These are phyloP conservation scores for Arabidopsis lyrata DNA, from an alignment of 441 rosid genomes.

Conservation along the genomic window DNA sequence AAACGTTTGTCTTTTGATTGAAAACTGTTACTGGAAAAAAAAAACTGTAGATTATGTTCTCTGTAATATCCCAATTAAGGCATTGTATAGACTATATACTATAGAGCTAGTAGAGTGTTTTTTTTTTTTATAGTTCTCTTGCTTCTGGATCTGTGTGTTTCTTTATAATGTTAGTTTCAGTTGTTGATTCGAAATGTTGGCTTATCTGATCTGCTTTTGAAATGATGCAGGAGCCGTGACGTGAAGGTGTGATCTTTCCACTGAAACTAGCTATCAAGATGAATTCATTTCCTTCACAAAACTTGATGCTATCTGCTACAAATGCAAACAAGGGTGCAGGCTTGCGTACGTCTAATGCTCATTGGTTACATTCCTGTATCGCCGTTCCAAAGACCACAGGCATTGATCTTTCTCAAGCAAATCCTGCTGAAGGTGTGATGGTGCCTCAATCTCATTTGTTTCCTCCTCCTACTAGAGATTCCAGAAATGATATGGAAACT, in stretches of 20 bases:
- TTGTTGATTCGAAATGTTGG: background rate
- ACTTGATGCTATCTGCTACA: slow-evolving; percentile 49
- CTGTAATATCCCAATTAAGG: background rate
- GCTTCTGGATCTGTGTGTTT: background rate
- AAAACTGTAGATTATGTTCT: background rate
- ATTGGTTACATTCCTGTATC: slow-evolving; percentile 52
- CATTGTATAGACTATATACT: background rate
- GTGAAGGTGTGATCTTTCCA: slow-evolving; percentile 18
- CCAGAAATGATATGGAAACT: slow-evolving; percentile 39
- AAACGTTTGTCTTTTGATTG: background rate
- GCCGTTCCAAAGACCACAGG: slow-evolving; percentile 43
- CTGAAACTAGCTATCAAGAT: slow-evolving; percentile 45
- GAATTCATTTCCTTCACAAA: slow-evolving; percentile 52
- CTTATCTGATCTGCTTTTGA: slow-evolving; percentile 6
- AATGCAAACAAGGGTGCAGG: slow-evolving; percentile 45
- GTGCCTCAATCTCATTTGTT: slow-evolving; percentile 49
- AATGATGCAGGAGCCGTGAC: slow-evolving; percentile 11
- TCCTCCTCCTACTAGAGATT: slow-evolving; percentile 43
- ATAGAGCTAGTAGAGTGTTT: background rate
- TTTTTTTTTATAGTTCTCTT: slow-evolving; percentile 3
- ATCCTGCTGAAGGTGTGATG: slow-evolving; percentile 42
- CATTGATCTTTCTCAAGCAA: slow-evolving; percentile 44
- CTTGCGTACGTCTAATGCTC: slow-evolving; percentile 46
- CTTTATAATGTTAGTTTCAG: background rate
- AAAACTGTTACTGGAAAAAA: background rate